A percentile compares a stretch with the other conserved stretches of the same genome.
phyloP scores from a whole-genome alignment of 768 basidiomycete genomes.

The Coprinopsis cinerea region DNA sequence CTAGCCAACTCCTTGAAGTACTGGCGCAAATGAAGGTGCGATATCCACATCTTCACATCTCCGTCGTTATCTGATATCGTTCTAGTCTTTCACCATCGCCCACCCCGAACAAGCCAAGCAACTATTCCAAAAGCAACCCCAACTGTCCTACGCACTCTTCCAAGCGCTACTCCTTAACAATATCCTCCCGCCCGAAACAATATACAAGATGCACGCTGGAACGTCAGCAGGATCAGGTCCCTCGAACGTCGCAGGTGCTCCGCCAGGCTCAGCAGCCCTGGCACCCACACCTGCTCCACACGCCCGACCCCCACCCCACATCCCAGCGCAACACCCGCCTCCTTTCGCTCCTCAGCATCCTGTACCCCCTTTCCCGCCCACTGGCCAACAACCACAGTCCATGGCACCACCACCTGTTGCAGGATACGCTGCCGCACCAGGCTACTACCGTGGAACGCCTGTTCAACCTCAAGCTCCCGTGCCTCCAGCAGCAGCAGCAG shows the following conservation, averaged over 20 bases:
- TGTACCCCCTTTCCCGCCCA: slow-evolving; percentile 18
- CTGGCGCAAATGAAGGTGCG: slow-evolving; percentile 97
- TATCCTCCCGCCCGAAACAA: slow-evolving; percentile 82
- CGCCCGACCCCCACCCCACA: slow-evolving; percentile 15
- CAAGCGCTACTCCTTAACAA: slow-evolving; percentile 91
- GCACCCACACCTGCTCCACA: slow-evolving; percentile 1
- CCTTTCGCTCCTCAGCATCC: slow-evolving; percentile 26
- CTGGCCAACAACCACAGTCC: slow-evolving; percentile 24
- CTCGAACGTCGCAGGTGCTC: too few species aligned
- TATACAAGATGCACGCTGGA: slow-evolving; percentile 61
- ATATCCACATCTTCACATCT: slow-evolving; percentile 16
- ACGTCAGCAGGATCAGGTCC: too few species aligned
- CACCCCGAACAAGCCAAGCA: slow-evolving; percentile 85
- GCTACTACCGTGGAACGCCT: slow-evolving; percentile 1
- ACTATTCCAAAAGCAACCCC: slow-evolving; percentile 79
- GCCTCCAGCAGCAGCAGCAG: slow-evolving; percentile 17
- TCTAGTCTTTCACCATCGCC: slow-evolving; percentile 84
- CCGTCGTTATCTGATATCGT: not conserved
- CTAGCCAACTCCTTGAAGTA: slow-evolving; percentile 84
- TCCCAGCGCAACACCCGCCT: slow-evolving; percentile 42
- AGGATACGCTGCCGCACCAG: slow-evolving; percentile 18
- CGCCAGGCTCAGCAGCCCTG: not conserved
- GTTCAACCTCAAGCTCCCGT: not conserved
- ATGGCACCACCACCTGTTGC: slow-evolving; percentile 25
- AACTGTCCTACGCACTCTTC: slow-evolving; percentile 93